Evolutionary conservation across 1,139 yeast species (phyloP).

Genomic region (Sugiyamaella grinbergsii): DNA sequence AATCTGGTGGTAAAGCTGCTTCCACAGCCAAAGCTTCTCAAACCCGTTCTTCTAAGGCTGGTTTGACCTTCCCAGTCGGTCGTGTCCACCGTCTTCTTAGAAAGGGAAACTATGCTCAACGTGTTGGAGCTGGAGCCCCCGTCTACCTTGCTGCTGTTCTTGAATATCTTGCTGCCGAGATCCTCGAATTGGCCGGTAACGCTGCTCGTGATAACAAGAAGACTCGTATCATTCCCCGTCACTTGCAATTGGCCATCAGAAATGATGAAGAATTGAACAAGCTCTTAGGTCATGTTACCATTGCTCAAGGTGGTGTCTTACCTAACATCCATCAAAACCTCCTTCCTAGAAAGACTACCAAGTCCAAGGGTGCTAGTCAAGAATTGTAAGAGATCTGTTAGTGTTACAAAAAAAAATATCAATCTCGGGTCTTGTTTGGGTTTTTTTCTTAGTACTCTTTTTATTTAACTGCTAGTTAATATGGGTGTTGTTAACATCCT

Average conservation of each 20-base stretch:
- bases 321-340: conserved; percentile 94
- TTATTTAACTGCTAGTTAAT: conserved; percentile 9
- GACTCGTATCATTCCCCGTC: conserved; percentile 98
- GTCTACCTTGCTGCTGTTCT: conserved; percentile 94
- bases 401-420: conserved; percentile 1
- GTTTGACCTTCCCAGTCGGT: conserved; percentile 99
- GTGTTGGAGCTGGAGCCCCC: conserved; percentile 99
- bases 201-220: conserved; percentile 98
- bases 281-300: conserved; percentile 88
- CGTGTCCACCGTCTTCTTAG: conserved; percentile 97
- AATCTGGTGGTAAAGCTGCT: conserved; percentile 94
- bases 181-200: conserved; percentile 96
- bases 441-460: not conserved
- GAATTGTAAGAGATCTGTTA: conserved; percentile 36
- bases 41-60: conserved; percentile 98
- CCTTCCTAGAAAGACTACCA: conserved; percentile 76
- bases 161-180: conserved; percentile 96
- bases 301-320: conserved; percentile 97
- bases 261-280: conserved; percentile 97
- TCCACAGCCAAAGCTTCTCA: conserved; percentile 88
- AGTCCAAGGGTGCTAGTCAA: conserved; percentile 44
- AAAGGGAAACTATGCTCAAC: conserved; percentile 98
- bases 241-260: conserved; percentile 96
- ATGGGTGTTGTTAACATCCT: conserved; percentile 7
- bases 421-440: not conserved